phyloP scores from a whole-genome alignment of 1,284 basidiomycete species.

The Schizophyllum amplum region DNA sequence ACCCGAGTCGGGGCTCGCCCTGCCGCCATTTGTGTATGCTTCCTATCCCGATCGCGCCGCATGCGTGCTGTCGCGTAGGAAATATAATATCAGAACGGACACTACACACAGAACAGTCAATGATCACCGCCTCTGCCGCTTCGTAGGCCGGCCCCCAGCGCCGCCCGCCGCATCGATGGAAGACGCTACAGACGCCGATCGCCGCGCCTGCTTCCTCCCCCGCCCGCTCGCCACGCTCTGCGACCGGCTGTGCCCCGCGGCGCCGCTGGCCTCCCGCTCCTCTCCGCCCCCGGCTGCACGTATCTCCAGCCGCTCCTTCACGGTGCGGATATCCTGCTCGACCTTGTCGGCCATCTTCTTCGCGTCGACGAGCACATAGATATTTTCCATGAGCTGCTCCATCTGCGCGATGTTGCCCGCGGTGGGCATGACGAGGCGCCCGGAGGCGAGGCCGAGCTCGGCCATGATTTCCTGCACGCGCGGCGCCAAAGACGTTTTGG shows the following conservation, averaged over 20 bases:
- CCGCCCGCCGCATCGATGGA: conserved; percentile 27
- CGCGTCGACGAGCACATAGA: conserved; percentile 70
- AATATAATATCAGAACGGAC: background rate
- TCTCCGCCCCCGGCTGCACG: conserved; percentile 33
- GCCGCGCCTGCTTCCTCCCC: background rate
- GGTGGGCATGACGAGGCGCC: conserved; percentile 87
- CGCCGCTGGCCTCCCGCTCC: conserved; percentile 30
- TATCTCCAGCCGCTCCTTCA: conserved; percentile 61
- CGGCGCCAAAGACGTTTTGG: conserved; percentile 66
- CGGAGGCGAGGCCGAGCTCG: conserved; percentile 70
- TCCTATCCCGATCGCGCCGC: conserved; percentile 17
- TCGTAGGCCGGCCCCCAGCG: conserved; percentile 43
- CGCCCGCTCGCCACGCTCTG: conserved; percentile 38
- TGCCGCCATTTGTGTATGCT: background rate
- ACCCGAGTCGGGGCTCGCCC: background rate
- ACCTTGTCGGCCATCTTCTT: conserved; percentile 84
- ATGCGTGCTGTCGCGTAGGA: background rate
- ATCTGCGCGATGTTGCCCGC: conserved; percentile 66
- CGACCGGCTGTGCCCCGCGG: conserved; percentile 46
- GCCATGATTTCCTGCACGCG: conserved; percentile 67
- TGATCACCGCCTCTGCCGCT: conserved; percentile 47
- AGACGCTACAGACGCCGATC: background rate
- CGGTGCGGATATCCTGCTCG: conserved; percentile 73
- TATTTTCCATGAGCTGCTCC: conserved; percentile 66
- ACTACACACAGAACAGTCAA: background rate